These are phyloP conservation scores for Ceratocystiopsis sp. DNA, from an alignment of 2,329 filamentous ascomycete genomes.

Conservation along the genomic window DNA sequence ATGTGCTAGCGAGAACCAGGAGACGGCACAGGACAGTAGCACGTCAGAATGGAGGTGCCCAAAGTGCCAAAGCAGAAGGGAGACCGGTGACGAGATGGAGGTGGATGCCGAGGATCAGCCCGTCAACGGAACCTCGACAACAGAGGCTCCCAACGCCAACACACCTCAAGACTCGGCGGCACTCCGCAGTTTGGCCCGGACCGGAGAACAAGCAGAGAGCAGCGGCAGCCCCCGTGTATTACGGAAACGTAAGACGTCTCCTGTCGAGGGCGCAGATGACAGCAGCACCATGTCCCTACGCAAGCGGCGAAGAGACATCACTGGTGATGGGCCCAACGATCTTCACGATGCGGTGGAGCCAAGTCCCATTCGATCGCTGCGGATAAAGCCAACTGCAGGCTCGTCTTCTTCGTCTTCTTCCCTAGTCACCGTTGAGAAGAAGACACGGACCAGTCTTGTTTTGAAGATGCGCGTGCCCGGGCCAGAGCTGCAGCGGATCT, in stretches of 20 bases:
- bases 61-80: slow-evolving; percentile 24
- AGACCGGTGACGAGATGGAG: slow-evolving; percentile 10
- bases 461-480: slow-evolving; percentile 42
- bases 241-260: slow-evolving; percentile 71
- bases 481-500: slow-evolving; percentile 40
- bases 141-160: slow-evolving; percentile 31
- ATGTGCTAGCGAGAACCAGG: too few relatives aligned
- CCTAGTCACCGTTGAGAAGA: slow-evolving; percentile 18
- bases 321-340: slow-evolving; percentile 21
- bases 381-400: slow-evolving; percentile 24
- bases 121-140: slow-evolving; percentile 8
- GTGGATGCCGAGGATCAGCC: slow-evolving; percentile 9
- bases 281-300: slow-evolving; percentile 27
- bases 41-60: slow-evolving; percentile 28
- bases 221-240: slow-evolving; percentile 50
- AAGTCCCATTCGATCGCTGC: slow-evolving; percentile 38
- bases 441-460: slow-evolving; percentile 28
- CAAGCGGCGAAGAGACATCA: slow-evolving; percentile 34
- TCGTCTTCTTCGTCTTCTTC: slow-evolving; percentile 21
- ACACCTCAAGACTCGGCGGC: slow-evolving; percentile 53
- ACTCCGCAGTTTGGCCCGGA: slow-evolving; percentile 44
- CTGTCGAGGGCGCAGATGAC: slow-evolving; percentile 41
- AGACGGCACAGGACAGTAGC: too few relatives aligned
- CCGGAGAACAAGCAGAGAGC: slow-evolving; percentile 56
- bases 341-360: slow-evolving; percentile 19